Conservation (phyloP, 192 early-diverging fungal species). For the Gamsiella multidivaricata region DNA sequence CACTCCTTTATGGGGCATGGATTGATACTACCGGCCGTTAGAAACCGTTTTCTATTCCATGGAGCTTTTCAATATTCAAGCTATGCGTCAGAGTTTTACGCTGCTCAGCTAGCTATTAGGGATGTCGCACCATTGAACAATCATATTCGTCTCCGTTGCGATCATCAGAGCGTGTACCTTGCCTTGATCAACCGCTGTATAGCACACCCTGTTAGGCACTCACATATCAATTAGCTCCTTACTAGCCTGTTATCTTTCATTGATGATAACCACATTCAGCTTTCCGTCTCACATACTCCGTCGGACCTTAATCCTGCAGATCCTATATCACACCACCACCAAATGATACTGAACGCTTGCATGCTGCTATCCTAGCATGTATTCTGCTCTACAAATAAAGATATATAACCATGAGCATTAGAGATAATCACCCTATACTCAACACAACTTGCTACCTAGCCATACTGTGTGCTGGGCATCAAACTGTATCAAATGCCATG, state of each 20-base stretch:
- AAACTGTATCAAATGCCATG: no score
- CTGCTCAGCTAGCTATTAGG: conserved; percentile 11
- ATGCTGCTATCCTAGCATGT: no score
- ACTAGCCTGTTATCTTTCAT: neutral
- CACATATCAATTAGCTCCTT: neutral
- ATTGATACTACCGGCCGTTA: no score
- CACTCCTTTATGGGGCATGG: no score
- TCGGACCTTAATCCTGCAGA: conserved; percentile 5
- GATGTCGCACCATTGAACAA: conserved; percentile 9
- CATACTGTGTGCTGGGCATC: no score
- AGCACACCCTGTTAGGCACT: conserved; percentile 2
- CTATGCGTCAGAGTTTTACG: conserved; percentile 1
- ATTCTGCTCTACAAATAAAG: no score
- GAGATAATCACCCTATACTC: no score
- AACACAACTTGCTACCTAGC: no score
- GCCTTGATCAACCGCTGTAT: neutral
- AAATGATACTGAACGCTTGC: neutral
- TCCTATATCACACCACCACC: neutral
- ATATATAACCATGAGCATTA: no score
- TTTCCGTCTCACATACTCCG: conserved; percentile 3
- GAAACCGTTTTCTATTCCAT: conserved; percentile 8
- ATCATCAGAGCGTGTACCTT: conserved; percentile 1
- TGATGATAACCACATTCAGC: conserved; percentile 1
- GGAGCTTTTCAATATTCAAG: neutral
- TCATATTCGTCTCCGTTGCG: neutral